Conservation (phyloP, 2,329 filamentous ascomycete species). For the Fusarium oxysporum region DNA sequence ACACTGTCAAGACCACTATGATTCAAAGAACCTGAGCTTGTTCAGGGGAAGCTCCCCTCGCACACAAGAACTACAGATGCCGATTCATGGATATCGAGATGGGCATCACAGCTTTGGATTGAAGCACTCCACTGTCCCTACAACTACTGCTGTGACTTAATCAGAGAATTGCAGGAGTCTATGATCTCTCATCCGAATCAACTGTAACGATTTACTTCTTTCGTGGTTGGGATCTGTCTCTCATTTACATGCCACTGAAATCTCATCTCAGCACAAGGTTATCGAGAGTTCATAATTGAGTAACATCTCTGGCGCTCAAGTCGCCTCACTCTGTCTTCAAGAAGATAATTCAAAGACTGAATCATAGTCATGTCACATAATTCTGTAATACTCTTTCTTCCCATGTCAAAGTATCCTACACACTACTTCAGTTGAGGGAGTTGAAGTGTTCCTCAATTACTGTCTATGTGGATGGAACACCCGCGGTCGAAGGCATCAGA, state of each 20-base stretch:
- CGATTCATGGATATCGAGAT: rapidly evolving
- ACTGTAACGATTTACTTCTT: rapidly evolving
- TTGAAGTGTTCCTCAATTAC: rapidly evolving
- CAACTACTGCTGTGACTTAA: rapidly evolving
- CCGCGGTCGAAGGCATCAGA: rapidly evolving
- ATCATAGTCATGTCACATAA: rapidly evolving
- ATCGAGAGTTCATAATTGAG: too few species aligned
- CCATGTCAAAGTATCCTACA: rapidly evolving
- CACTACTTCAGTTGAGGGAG: rapidly evolving
- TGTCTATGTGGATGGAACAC: too few species aligned
- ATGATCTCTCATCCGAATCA: rapidly evolving
- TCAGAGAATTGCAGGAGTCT: rapidly evolving
- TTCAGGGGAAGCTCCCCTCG: rapidly evolving
- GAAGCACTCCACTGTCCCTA: neutral
- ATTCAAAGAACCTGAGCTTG: neutral
- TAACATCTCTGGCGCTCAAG: too few species aligned
- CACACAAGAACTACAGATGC: too few species aligned
- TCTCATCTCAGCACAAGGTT: too few species aligned
- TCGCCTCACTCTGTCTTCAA: rapidly evolving
- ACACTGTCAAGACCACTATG: neutral
- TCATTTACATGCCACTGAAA: too few species aligned
- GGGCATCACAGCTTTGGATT: neutral
- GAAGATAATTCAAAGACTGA: rapidly evolving
- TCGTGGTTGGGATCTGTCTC: rapidly evolving
- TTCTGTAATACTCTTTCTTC: rapidly evolving